Evolutionary conservation across 371 early-diverging fungal genomes (phyloP), one percentile per base, ranked within the genome.

Genomic region (Mucor velutinosus): DNA sequence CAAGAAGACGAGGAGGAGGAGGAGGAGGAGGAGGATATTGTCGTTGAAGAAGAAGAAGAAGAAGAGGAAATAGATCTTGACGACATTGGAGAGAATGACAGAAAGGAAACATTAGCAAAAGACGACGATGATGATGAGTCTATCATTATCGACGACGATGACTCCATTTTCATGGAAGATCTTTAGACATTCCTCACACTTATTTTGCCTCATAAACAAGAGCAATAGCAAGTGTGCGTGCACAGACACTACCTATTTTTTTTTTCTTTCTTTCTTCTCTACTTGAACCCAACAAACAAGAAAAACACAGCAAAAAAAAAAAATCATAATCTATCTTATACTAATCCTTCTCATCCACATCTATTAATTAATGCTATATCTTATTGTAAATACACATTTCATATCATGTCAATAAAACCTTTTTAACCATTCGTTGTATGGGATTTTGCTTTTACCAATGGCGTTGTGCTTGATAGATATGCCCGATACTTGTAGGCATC

Each of bases 101-200:
- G 7, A 25, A 10, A 27, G 25, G 43, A 23, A 32, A 7, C 7
- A 8, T 3, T 19, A n/a, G 45, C 23, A 27, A 30, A 1, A n/a
- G 21, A 7, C 6, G 30, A 43, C 8, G 60, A 49, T 19, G 74
- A 70, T 5, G 67, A 70, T 32, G 74, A 71, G 35, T 70, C 74
- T 3, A 75, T 72, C 35, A 53, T 65, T 27, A 65, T 72, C 45
- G 75, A 75, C 25, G 75, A 74, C 37, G 74, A 74, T 33, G 74
- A 74, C 8, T 66, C 56, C 39, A 71, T 75, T n/a, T 72, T 72
- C 60, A 66, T 72, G 65, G 72, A 75, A 60, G 75, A 72, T 19
- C 69, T 75, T 33, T 75, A 67, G 35, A 53, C 47, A 47, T 47
- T 47, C 10, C 21, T 47, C 17, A 4, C 35, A 6, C 10, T 10